Evolutionary conservation across 306 rosid species (phyloP).

Genomic region (Gastrolobium villosum): DNA sequence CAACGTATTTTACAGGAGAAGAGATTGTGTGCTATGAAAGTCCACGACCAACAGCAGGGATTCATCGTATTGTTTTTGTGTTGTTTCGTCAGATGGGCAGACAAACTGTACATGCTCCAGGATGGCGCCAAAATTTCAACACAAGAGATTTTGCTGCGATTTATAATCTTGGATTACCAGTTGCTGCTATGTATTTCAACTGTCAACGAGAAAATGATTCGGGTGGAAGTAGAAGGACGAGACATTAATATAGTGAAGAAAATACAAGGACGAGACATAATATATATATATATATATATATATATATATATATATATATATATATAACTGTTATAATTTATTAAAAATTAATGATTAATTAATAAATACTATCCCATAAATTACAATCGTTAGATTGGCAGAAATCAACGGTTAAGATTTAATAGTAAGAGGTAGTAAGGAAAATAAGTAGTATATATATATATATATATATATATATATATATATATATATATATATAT

Average conservation of each 20-base stretch:
- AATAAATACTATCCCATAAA: no score
- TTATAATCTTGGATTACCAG: slow-evolving; percentile 74
- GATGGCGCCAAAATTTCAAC: slow-evolving; percentile 81
- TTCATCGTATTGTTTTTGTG: slow-evolving; percentile 66
- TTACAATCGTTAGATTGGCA: no score
- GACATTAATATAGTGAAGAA: not conserved
- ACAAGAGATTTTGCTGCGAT: slow-evolving; percentile 72
- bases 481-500: no score
- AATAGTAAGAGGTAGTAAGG: no score
- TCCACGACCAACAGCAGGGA: slow-evolving; percentile 73
- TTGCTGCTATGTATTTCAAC: slow-evolving; percentile 65
- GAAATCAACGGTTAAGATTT: no score
- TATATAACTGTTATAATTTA: no score
- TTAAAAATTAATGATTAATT: no score
- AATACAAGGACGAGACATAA: no score
- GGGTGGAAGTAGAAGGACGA: slow-evolving; percentile 70
- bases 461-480: no score
- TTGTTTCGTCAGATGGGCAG: slow-evolving; percentile 68
- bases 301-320: no score
- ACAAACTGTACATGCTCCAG: slow-evolving; percentile 72
- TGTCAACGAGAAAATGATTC: slow-evolving; percentile 69
- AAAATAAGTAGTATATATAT: no score
- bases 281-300: no score
- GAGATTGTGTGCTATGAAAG: slow-evolving; percentile 49
- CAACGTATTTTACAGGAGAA: slow-evolving; percentile 20